Percentiles rank a stretch among this genome's conserved stretches.
Conservation (phyloP, 805 yeast species). For the Grigorovia transvaalensis region DNA sequence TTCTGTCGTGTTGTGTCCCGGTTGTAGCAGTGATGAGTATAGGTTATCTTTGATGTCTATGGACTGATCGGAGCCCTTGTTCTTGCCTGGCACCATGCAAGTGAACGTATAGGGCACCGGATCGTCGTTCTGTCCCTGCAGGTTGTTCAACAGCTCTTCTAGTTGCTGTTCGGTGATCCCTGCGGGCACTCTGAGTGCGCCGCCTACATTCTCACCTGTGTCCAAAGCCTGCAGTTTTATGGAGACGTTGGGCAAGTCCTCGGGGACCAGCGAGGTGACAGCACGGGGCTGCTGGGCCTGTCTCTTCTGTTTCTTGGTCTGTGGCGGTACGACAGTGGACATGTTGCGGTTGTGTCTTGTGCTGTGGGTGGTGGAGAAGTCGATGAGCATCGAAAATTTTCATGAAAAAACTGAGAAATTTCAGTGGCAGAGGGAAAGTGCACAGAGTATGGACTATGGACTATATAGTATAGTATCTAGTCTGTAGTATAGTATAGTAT, state of each 20-base stretch:
- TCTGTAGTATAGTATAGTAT: background rate
- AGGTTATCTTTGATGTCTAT: conserved; percentile 71
- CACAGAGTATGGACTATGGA: background rate
- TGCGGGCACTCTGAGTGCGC: conserved; percentile 86
- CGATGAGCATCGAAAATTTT: background rate
- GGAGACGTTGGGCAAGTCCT: conserved; percentile 75
- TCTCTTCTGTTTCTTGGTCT: conserved; percentile 75
- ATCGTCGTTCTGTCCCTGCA: conserved; percentile 61
- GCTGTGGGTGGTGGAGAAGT: background rate
- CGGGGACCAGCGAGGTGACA: conserved; percentile 54
- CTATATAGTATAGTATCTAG: background rate
- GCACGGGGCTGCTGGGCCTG: conserved; percentile 76
- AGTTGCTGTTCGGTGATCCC: conserved; percentile 74
- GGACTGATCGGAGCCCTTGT: conserved; percentile 29
- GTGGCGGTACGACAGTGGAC: conserved; percentile 94
- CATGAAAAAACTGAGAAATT: background rate
- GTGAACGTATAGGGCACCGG: conserved; percentile 88
- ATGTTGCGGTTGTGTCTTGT: conserved; percentile 28
- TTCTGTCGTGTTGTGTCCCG: conserved; percentile 82
- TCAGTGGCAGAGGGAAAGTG: background rate
- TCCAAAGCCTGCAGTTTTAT: conserved; percentile 88
- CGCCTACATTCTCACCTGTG: conserved; percentile 78
- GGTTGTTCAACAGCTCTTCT: conserved; percentile 75
- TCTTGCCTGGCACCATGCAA: conserved; percentile 38
- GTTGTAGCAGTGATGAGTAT: conserved; percentile 72